phyloP scores from a whole-genome alignment of 2,329 filamentous ascomycete genomes.

The Arthrobotrys conoides region DNA sequence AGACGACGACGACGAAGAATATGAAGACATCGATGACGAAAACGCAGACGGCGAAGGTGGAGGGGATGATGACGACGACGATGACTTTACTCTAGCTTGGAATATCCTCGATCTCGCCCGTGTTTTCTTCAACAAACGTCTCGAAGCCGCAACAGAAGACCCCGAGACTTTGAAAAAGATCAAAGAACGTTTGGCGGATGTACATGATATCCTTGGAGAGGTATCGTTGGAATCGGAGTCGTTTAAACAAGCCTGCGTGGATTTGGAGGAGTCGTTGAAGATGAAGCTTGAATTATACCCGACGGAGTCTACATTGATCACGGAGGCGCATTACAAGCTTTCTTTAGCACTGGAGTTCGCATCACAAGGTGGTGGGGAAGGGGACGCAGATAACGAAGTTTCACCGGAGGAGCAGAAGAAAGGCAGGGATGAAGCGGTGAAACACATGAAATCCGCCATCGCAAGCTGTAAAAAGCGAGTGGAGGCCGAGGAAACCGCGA shows the following conservation, averaged over 20 bases:
- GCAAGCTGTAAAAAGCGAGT: conserved; percentile 63
- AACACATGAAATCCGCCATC: conserved; percentile 63
- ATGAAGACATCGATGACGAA: conserved; percentile 69
- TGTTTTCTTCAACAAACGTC: conserved; percentile 74
- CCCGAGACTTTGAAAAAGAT: conserved; percentile 66
- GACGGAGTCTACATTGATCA: conserved; percentile 84
- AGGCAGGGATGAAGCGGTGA: conserved; percentile 66
- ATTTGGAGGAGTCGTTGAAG: conserved; percentile 81
- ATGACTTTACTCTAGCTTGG: conserved; percentile 81
- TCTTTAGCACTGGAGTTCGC: conserved; percentile 95
- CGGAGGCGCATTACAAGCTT: conserved; percentile 96
- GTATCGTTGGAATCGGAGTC: conserved; percentile 97
- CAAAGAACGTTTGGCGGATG: conserved; percentile 82
- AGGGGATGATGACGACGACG: conserved; percentile 74
- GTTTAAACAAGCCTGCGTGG: conserved; percentile 88
- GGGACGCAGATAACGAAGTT: conserved; percentile 74
- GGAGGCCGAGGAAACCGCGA: conserved; percentile 60
- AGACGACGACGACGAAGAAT: conserved; percentile 65
- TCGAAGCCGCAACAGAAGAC: conserved; percentile 64
- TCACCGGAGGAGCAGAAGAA: conserved; percentile 73
- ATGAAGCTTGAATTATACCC: conserved; percentile 85
- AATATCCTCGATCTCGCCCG: conserved; percentile 86
- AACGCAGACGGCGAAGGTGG: conserved; percentile 66
- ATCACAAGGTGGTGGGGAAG: conserved; percentile 59
- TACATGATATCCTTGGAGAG: conserved; percentile 92